A percentile compares a stretch with the other conserved stretches of the same genome.
Conservation (phyloP, 2,329 filamentous ascomycete species). For the Trichoderma sp. region DNA sequence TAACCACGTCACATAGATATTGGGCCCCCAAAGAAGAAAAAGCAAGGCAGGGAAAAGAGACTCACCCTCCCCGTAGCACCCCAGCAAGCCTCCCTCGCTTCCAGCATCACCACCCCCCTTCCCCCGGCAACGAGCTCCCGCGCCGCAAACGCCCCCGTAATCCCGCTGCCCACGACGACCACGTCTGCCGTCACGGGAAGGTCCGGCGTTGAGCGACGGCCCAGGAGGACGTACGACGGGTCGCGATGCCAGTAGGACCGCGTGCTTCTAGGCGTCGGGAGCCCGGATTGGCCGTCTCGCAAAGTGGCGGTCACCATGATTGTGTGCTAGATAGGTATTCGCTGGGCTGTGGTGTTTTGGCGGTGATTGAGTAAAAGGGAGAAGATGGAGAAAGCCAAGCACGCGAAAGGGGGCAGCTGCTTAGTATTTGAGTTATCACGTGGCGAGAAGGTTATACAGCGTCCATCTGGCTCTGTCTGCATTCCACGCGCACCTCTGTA, state of each 20-base stretch:
- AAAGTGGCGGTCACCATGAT: conserved; percentile 40
- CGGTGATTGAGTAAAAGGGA: not conserved
- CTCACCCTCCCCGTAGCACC: conserved; percentile 79
- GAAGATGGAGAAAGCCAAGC: not conserved
- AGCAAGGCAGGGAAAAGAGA: conserved; percentile 27
- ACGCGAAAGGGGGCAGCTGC: not conserved
- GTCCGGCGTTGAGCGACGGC: conserved; percentile 66
- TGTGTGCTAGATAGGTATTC: not conserved
- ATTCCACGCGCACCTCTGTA: not conserved
- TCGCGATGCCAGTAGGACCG: conserved; percentile 74
- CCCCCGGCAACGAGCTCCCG: conserved; percentile 59
- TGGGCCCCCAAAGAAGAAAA: too few species aligned
- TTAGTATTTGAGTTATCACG: not conserved
- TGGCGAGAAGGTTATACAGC: too few species aligned
- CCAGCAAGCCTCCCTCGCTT: conserved; percentile 79
- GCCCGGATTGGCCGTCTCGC: conserved; percentile 48
- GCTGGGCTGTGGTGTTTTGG: not conserved
- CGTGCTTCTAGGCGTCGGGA: conserved; percentile 64
- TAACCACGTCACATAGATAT: not conserved
- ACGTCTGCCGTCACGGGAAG: conserved; percentile 67
- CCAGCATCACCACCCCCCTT: conserved; percentile 68
- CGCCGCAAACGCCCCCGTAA: conserved; percentile 73
- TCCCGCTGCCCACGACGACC: conserved; percentile 73
- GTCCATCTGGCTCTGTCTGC: not conserved
- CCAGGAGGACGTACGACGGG: conserved; percentile 64